Evolutionary conservation across 192 early-diverging fungal genomes (phyloP).

Genomic region (Cetraspora pellucida): DNA sequence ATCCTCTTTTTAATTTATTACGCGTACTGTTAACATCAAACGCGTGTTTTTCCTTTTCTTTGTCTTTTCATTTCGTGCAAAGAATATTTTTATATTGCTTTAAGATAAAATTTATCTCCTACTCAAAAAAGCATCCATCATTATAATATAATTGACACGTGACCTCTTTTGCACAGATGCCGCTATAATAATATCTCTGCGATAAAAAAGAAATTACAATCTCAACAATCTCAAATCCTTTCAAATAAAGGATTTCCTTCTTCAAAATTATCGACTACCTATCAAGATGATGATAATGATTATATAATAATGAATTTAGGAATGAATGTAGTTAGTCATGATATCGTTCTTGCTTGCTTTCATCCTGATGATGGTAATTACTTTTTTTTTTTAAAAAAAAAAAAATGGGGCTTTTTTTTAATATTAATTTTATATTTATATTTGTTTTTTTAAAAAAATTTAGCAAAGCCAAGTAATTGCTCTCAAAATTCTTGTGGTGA

Average conservation of each 20-base stretch:
- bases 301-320: conserved; percentile 48
- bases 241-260: neutral
- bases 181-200: conserved; percentile 21
- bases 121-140: too few relatives aligned
- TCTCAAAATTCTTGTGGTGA: conserved; percentile 9
- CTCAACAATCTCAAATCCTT: conserved; percentile 15
- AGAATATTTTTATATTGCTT: too few relatives aligned
- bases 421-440: neutral
- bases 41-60: neutral
- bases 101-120: too few relatives aligned
- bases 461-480: neutral
- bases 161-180: conserved; percentile 16
- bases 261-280: neutral
- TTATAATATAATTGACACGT: too few relatives aligned
- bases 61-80: neutral
- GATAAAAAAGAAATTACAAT: conserved; percentile 9
- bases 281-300: conserved; percentile 40
- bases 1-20: neutral
- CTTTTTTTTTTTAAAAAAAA: too few relatives aligned
- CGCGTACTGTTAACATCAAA: neutral
- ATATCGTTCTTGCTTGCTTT: conserved; percentile 49
- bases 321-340: conserved; percentile 51
- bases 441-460: neutral
- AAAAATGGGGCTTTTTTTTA: too few relatives aligned
- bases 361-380: conserved; percentile 48